Base-by-base conservation (phyloP, 208 protist genomes). In the Trypanosoma grayi region DNA sequence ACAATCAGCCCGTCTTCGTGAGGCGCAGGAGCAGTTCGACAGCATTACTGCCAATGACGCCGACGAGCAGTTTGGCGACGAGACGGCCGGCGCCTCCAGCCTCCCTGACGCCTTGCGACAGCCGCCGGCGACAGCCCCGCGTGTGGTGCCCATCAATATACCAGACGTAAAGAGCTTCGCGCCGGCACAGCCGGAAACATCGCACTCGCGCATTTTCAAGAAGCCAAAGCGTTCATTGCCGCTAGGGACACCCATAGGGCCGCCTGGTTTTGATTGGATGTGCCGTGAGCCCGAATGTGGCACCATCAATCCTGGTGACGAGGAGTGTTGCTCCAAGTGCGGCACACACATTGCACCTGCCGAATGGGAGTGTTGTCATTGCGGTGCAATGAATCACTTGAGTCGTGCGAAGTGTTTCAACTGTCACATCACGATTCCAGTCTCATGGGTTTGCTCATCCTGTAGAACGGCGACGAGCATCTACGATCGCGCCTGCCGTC, bases 251-350 rank as follows among this genome's bases (percentile, higher is more conserved):
- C 79, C 83, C 4, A 28, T 62, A 3, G 82, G 85, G 1, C 85
- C 85, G 22, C 83, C 85, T 0, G 83, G 85, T 20, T 91, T 91
- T 57, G 88, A 95, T 70, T 95, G 88, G 85, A 92, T 92, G 85
- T 95, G 88, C 66, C 73, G 88, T 25, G 66, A 73, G 13, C 25
- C 50, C 5, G 66, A 34, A 28, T 95, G 88, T 56, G 79, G 71
- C 0, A 73, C 83, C 25, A 75, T 91, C 30, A 92, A 92, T 54
- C 60, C 85, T 3, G 88, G 83, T 10, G 88, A 95, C 44, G 85
- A 92, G 48, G 85, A 92, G 27, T 59, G 30, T 13, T 95, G 88
- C 43, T 40, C 75, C 22, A 55, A 68, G 45, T 95, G 88, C 55
- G 73, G 72, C 25, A 62, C 51, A n/a, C 75, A 79, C 61, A 79